Base-by-base conservation (phyloP, 2,329 filamentous ascomycete species). In the Cladosporium phlei region DNA sequence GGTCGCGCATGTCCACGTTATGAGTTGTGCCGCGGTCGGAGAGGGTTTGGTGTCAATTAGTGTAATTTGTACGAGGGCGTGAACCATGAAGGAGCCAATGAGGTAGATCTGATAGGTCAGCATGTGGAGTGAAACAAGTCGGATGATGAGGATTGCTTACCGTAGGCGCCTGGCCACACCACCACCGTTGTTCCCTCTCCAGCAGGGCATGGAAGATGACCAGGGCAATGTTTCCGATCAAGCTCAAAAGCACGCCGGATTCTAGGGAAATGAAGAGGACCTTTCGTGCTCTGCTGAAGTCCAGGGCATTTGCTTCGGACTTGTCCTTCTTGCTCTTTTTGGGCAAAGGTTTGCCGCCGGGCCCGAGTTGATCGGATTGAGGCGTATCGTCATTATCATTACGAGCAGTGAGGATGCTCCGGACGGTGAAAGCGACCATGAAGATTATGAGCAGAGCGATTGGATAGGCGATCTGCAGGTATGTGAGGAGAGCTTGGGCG, bases 321-420 rank as follows among this genome's bases (percentile, higher is more conserved):
- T 55, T 43, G 53, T 66, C 68, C 59, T 70, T 72, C 58, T 68
- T 70, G 58, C 69, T 72, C 60, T 66, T 80, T 62, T 82, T 85
- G 50, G 88, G 89, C 45, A 96, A 73, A 25, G 88, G 88, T 65
- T 94, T 90, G 55, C 90, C 91, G 47, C 88, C 90, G 1, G 90
- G 89, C n/a, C 90, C 90, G 44, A 76, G 82, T 54, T 78, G 76
- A 50, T 69, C 64, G 62, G 58, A 53, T 44, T 52, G 49, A 6
- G 51, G 49, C 8, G 49, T 47, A 57, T 71, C 64, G 35, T 69
- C 65, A 55, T 69, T 70, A 39, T 57, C 55, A 60, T 65, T 74
- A 55, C 67, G 67, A 29, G 77, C 72, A 16, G 73, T 70, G 50
- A 75, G 60, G 52, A 86, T 75, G 57, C 80, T 82, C 62, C 77